These are phyloP conservation scores for Tephrocybe sp. DNA, from an alignment of 768 basidiomycete species.

Conservation along the genomic window DNA sequence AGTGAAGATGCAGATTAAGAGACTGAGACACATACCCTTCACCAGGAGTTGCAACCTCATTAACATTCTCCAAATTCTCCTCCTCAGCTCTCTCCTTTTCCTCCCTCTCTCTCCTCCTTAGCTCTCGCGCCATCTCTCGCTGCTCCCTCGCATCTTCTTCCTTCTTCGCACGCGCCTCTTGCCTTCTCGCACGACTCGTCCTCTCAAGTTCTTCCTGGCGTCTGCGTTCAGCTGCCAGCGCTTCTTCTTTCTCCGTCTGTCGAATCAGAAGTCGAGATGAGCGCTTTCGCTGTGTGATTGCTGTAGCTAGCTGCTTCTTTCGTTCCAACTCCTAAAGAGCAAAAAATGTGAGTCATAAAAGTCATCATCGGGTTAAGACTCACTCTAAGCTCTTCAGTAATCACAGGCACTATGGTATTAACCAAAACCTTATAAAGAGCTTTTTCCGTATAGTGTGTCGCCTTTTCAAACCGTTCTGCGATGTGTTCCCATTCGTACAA, in stretches of 20 bases:
- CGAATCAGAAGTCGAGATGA: constrained; percentile 84
- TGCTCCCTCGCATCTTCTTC: constrained; percentile 53
- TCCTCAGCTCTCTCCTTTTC: constrained; percentile 35
- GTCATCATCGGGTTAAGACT: constrained; percentile 16
- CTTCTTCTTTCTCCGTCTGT: constrained; percentile 78
- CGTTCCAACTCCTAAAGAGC: constrained; percentile 55
- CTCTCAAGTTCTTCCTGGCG: constrained; percentile 69
- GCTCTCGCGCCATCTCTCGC: constrained; percentile 61
- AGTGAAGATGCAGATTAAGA: neutral
- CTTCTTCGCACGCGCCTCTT: constrained; percentile 53
- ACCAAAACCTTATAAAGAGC: constrained; percentile 67
- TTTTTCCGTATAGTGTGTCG: constrained; percentile 79
- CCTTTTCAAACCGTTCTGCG: constrained; percentile 69
- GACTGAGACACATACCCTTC: constrained; percentile 6
- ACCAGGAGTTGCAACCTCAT: constrained; percentile 7
- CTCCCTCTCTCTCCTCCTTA: constrained; percentile 47
- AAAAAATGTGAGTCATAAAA: constrained; percentile 4
- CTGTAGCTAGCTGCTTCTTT: constrained; percentile 65
- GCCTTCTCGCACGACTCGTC: constrained; percentile 56
- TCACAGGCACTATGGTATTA: constrained; percentile 65
- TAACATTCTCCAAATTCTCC: constrained; percentile 25
- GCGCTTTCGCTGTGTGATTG: constrained; percentile 82
- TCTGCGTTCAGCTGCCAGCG: constrained; percentile 53
- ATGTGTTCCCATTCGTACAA: constrained; percentile 84
- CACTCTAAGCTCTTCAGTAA: constrained; percentile 68